Evolutionary conservation across 1,139 yeast genomes (phyloP), one percentile per base, ranked within the genome.

Genomic region (Saccharomycopsis crataegensis): DNA sequence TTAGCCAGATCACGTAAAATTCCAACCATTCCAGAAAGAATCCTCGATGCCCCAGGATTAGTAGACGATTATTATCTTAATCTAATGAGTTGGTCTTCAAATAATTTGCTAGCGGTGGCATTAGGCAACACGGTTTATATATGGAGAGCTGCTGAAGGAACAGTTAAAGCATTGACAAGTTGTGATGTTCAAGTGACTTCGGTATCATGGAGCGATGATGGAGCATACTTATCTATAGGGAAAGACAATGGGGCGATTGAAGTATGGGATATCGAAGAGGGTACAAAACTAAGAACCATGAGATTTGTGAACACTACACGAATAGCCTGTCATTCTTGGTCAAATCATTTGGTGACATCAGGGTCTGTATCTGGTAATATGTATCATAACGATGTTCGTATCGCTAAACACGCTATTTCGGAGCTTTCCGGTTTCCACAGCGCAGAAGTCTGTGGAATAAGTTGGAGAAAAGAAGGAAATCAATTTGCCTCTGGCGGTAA

Each of bases 401-500:
- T 89, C 12, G 86, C 94, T 40, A 74, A 81, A 54, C 98, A 93
- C 70, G 75, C 86, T 45, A 81, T 84, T 1, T 65, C 77, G 11
- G 77, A 76, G 51, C 74, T 80, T 65, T 76, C 75, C 56, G 49
- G 48, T 57, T 45, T 11, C 22, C 99, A 93, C 65, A 72, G 77
- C 56, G 96, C 96, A 3, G 99, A 93, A 69, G 85, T 93, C 33
- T 93, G 99, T 71, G 99, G 99, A 0, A 73, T 93, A 42, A 86
- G 86, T 61, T 93, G 96, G 80, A 78, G 93, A 58, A 63, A 73
- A 3, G 98, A 91, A 66, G 97, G 97, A 1, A 72, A 78, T 58
- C 96, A 88, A 65, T 76, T 91, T 59, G 96, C 95, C 1, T 80
- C 91, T 9, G 99, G 99, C 12, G 97, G 98, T 34, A 93, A 93